Percentiles rank a stretch among this genome's conserved stretches.
These are phyloP conservation scores for Neonectria magnoliae DNA, from an alignment of 2,329 filamentous ascomycete species.

Conservation along the genomic window DNA sequence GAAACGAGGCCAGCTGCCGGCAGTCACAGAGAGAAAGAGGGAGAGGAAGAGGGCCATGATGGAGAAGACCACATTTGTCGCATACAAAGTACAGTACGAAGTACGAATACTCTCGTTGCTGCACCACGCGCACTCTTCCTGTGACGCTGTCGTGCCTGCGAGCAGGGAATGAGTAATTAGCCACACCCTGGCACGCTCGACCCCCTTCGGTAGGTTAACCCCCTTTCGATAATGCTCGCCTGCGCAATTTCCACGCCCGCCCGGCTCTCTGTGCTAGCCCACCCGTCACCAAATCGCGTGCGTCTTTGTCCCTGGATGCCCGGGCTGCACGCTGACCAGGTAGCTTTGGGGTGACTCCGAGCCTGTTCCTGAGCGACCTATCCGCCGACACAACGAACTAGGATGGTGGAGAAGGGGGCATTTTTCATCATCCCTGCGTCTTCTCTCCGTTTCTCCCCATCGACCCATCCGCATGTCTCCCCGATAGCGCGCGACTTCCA, in stretches of 20 bases:
- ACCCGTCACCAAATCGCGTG: slow-evolving; percentile 20
- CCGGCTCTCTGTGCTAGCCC: slow-evolving; percentile 13
- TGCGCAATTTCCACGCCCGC: slow-evolving; percentile 40
- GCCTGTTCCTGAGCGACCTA: slow-evolving; percentile 18
- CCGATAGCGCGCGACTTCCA: slow-evolving; percentile 30
- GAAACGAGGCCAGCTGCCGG: neutral
- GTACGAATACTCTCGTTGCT: slow-evolving; percentile 2
- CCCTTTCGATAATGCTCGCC: slow-evolving; percentile 24
- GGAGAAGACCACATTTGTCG: neutral
- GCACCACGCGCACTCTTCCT: slow-evolving; percentile 27
- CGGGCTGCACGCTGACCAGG: slow-evolving; percentile 1
- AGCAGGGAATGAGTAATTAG: slow-evolving; percentile 32
- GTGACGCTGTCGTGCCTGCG: slow-evolving; percentile 20
- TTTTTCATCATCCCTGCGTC: slow-evolving; percentile 26
- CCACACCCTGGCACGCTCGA: slow-evolving; percentile 38
- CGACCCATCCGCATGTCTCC: slow-evolving; percentile 29
- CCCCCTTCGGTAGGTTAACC: slow-evolving; percentile 8
- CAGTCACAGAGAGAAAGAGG: neutral
- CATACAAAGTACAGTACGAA: neutral
- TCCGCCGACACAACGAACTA: slow-evolving; percentile 22
- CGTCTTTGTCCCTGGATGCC: slow-evolving; percentile 28
- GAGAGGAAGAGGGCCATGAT: neutral
- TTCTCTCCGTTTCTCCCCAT: slow-evolving; percentile 13
- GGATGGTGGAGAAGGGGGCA: slow-evolving; percentile 21
- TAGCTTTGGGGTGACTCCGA: slow-evolving; percentile 6